Evolutionary conservation across 345 rosid genomes (phyloP), one percentile per base, ranked within the genome.

Genomic region (Chamaenerion angustifolium): DNA sequence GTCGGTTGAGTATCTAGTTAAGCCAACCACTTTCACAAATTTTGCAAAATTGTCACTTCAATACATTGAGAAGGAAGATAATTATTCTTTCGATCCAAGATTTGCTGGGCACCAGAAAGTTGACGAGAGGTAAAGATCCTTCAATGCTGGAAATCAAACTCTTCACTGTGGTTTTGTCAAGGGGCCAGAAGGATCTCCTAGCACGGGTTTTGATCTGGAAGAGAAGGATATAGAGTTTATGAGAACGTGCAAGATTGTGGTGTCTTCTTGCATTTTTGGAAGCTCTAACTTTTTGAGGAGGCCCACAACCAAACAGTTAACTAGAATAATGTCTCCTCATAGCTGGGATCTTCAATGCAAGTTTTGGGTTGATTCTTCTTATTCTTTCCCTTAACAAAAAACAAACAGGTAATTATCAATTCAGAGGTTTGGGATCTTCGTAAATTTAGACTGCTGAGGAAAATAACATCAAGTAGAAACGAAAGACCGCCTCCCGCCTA

Each of bases 361-460:
- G 37, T 7, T 31, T 31, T 31, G 3, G 37, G 10, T 31, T 31
- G 37, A 31, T 31, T 31, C 37, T 31, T 31, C 19, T 50, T 3
- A 8, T 49, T 50, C 42, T 42, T 10, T 21, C 25, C 25, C 15
- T 50, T 50, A 10, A 25, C 16, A 18, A 14, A 2, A 49, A 14
- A 7, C 53, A 27, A 31, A 31, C 79, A 92, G 98, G 93, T 87
- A 42, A 84, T 92, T 35, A 82, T 87, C 59, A 92, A 92, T 67
- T 84, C 98, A 0, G 98, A 92, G 76, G 96, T 92, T 40, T 92
- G 98, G 98, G 98, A 92, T 73, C 71, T 92, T 49, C 71, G 96
- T 52, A 84, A 78, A 46, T 74, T 70, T 56, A 82, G 82, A 72
- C 83, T 92, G 46, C 85, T 92, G 19, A 71, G 95, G 51, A 87